phyloP scores from a whole-genome alignment of 106 monocot genomes.

The Hemerocallis citrina region DNA sequence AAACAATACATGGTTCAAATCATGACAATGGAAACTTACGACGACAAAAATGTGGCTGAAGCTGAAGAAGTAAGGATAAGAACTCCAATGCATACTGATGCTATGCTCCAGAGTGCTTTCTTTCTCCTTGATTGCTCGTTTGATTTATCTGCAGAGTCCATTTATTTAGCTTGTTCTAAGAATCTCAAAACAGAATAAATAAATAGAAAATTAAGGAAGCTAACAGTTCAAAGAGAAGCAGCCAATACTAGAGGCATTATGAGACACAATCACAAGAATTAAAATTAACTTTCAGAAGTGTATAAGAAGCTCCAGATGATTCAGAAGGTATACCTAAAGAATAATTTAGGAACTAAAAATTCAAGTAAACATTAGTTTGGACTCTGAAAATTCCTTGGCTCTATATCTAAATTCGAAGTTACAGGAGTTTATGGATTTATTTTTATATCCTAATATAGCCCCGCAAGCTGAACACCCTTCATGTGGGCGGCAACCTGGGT shows the following conservation, averaged over 20 bases:
- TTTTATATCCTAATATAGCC: too few species aligned
- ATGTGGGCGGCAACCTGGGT: too few species aligned
- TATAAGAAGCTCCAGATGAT: background rate
- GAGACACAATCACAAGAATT: background rate
- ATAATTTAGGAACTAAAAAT: too few species aligned
- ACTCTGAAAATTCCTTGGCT: too few species aligned
- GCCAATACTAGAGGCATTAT: background rate
- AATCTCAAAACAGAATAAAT: background rate
- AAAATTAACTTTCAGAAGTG: background rate
- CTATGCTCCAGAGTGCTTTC: conserved; percentile 61
- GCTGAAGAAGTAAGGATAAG: conserved; percentile 72
- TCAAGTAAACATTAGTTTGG: too few species aligned
- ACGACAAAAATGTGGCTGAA: conserved; percentile 46
- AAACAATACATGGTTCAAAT: background rate
- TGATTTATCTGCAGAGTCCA: conserved; percentile 30
- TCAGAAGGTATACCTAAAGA: background rate
- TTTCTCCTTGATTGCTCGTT: conserved; percentile 51
- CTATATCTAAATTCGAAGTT: too few species aligned
- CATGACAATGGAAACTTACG: conserved; percentile 24
- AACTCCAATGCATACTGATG: conserved; percentile 65
- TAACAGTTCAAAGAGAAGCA: background rate
- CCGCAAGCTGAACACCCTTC: too few species aligned
- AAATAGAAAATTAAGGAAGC: background rate
- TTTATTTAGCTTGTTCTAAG: too few species aligned
- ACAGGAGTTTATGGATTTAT: too few species aligned